Base-by-base conservation (phyloP, 345 rosid genomes). In the Syzygium aromaticum region DNA sequence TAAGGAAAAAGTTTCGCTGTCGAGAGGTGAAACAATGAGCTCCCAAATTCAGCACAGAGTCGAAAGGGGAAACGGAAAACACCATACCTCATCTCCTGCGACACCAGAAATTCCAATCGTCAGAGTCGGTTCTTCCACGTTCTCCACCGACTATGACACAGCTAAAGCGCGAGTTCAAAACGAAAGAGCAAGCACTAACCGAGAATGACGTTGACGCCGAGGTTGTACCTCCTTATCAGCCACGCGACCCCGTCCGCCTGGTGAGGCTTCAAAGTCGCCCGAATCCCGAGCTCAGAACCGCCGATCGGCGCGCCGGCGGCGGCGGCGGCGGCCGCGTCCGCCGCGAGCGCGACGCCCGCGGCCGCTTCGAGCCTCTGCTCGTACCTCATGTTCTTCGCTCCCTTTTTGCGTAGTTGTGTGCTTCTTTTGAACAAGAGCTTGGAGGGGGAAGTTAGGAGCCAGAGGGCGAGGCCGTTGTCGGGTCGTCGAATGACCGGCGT, bases 21-120 rank as follows among this genome's bases (percentile, higher is more conserved):
- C 82, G 14, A 22, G 3, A 38, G 49, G 25, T 11, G 8, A 38
- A 73, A 73, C 82, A 21, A 9, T 12, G 49, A 38, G 49, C 15
- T 38, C 49, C 49, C 27, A 19, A 33, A 38, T 33, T 2, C 78
- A 21, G 49, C 82, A 19, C 14, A 1, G 49, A 11, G 49, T 43
- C 1, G 27, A n/a, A 14, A 3, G 3, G 3, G 8, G 19, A 67
- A 67, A 67, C 9, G 14, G 38, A 19, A 1, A 73, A 73, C 8
- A 22, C 49, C 49, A 84, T 90, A 96, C 99, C 95, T 94, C 98
- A 59, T 95, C 98, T 89, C 98, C 98, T 95, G 98, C 94, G 91
- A 91, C 85, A 40, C 85, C 33, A 27, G 14, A 77, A 77, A 5
- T 54, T 43, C 84, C 52, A 53, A 49, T 28, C 43, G 46, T 83